Conservation (phyloP, 176 grass and related monocot species). For the Hyparrhenia diplandra region DNA sequence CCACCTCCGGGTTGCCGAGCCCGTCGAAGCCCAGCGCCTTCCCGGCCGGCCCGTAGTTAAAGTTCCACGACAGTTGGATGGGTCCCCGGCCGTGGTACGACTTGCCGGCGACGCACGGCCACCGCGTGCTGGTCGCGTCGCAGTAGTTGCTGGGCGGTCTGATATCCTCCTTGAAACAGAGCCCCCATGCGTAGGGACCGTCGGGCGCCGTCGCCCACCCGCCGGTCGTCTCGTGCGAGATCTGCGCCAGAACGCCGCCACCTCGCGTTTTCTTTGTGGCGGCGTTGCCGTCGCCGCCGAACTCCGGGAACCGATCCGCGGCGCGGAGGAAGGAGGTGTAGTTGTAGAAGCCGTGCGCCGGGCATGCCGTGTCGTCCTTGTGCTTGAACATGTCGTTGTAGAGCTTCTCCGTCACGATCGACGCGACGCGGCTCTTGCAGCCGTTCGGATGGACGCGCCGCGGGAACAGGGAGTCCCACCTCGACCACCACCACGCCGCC, state of each 20-base stretch:
- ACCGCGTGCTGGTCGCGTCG: conserved; percentile 33
- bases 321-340: conserved; percentile 60
- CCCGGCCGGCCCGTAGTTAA: conserved; percentile 73
- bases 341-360: conserved; percentile 62
- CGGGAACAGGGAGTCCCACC: too few species aligned
- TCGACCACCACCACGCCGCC: too few species aligned
- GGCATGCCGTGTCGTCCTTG: conserved; percentile 62
- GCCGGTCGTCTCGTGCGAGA: conserved; percentile 76
- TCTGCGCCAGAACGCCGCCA: conserved; percentile 1
- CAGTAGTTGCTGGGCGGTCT: conserved; percentile 52
- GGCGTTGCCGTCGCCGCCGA: conserved; percentile 30
- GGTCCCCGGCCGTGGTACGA: conserved; percentile 80
- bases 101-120: conserved; percentile 55
- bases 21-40: conserved; percentile 58
- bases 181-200: conserved; percentile 42
- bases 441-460: too few species aligned
- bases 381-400: conserved; percentile 53
- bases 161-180: conserved; percentile 82
- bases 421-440: conserved; percentile 1
- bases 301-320: conserved; percentile 38
- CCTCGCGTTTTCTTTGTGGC: background rate
- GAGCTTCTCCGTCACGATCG: conserved; percentile 41
- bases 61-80: conserved; percentile 91
- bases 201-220: conserved; percentile 45
- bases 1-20: conserved; percentile 38